These are phyloP conservation scores for Psilocybe cubensis DNA, from an alignment of 768 basidiomycete species.

Conservation along the genomic window DNA sequence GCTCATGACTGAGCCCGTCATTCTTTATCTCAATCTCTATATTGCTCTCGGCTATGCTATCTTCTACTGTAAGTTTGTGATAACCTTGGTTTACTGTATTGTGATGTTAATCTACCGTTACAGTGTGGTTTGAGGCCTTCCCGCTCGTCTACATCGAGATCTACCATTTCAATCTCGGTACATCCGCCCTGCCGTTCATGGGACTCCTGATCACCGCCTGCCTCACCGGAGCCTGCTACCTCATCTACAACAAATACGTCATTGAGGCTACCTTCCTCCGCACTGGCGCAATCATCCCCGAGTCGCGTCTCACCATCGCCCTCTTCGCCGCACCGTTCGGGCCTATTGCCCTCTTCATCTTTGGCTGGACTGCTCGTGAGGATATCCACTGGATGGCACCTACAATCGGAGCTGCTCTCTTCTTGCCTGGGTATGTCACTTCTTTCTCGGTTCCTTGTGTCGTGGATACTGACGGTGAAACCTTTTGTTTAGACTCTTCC, in stretches of 20 bases:
- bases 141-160: conserved; percentile 7
- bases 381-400: neutral
- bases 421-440: neutral
- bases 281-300: neutral
- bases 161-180: conserved; percentile 5
- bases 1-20: conserved; percentile 1
- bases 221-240: neutral
- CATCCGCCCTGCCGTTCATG: conserved; percentile 1
- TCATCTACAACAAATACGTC: neutral
- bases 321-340: neutral
- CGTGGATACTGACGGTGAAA: too few species aligned
- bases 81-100: neutral
- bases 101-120: neutral
- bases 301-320: neutral
- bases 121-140: conserved; percentile 8
- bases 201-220: neutral
- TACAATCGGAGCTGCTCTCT: neutral
- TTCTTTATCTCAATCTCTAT: neutral
- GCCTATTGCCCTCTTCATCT: neutral
- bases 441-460: too few species aligned
- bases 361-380: neutral
- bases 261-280: neutral
- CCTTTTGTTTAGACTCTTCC: neutral
- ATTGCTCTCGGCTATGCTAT: neutral
- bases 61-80: neutral